These are phyloP conservation scores for Pleurotus giganteus DNA, from an alignment of 768 basidiomycete species.

Conservation along the genomic window DNA sequence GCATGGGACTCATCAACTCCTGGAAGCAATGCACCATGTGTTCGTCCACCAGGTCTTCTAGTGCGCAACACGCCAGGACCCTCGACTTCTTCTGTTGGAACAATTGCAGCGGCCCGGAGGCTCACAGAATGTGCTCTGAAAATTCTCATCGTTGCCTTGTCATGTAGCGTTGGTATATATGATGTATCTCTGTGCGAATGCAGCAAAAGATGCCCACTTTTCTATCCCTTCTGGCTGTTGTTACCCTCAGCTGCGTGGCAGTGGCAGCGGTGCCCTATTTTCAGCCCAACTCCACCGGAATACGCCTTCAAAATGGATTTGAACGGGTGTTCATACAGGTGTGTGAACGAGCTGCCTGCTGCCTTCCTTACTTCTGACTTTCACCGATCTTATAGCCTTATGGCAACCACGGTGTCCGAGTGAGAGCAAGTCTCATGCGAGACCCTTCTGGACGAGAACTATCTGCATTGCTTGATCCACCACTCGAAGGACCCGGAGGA, in stretches of 20 bases:
- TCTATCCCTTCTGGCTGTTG: neutral
- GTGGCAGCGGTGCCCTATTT: conserved; percentile 18
- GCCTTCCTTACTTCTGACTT: neutral
- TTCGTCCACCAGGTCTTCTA: no score
- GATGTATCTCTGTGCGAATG: no score
- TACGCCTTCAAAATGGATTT: conserved; percentile 34
- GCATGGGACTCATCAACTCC: no score
- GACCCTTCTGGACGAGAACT: conserved; percentile 32
- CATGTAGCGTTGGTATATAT: no score
- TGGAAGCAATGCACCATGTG: no score
- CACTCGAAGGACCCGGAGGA: conserved; percentile 32
- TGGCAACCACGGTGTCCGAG: conserved; percentile 33
- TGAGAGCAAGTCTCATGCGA: conserved; percentile 31
- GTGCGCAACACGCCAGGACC: no score
- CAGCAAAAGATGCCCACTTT: neutral
- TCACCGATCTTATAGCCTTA: conserved; percentile 24
- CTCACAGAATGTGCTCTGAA: no score
- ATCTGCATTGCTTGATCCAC: conserved; percentile 34
- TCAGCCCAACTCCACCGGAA: conserved; percentile 28
- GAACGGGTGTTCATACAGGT: conserved; percentile 33
- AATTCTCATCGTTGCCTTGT: no score
- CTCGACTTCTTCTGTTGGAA: no score
- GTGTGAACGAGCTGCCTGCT: conserved; percentile 4
- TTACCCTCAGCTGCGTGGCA: neutral
- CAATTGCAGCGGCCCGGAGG: no score